Evolutionary conservation across 23 red algal species (phyloP), one percentile per base, ranked within the genome.

Genomic region (Cyanidium caldarium): DNA sequence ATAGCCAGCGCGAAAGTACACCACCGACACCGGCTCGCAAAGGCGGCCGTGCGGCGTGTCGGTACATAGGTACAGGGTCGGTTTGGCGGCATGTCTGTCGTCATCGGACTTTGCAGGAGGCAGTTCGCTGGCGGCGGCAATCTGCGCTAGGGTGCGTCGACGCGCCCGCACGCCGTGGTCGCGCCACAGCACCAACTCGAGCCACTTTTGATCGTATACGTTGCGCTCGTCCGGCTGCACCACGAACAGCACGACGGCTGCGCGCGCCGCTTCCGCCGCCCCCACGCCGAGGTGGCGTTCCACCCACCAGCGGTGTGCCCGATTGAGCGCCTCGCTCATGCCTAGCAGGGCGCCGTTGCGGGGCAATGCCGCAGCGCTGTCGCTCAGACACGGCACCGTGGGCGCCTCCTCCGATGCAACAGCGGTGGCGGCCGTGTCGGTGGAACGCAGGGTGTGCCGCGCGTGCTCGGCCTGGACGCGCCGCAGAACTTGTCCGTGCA

Each of bases 1-100:
- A 46, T 98, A 98, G 31, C 84, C 92, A 2, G 92, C 92, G 37
- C 92, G 92, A 33, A 80, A 98, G 78, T 98, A 98, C 0, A 82
- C 84, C 26, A 98, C 80, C 13, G 77, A 80, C 21, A 75, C 80
- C 31, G 42, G 20, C 26, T 75, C 35, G 36, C 20, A 84, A 25
- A 0, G 15, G 15, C 0, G 70, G 44, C 30, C n/a, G n/a, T n/a
- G n/a, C n/a, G n/a, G n/a, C n/a, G n/a, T n/a, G n/a, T n/a, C n/a
- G n/a, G n/a, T n/a, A n/a, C n/a, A n/a, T n/a, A n/a, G n/a, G n/a
- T n/a, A n/a, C n/a, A n/a, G n/a, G n/a, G n/a, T n/a, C n/a, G n/a
- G n/a, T n/a, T n/a, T n/a, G n/a, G n/a, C n/a, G n/a, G n/a, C n/a
- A n/a, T n/a, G n/a, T n/a, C n/a, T n/a, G n/a, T n/a, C n/a, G n/a